These are phyloP conservation scores for Phytopythium mirpurense DNA, from an alignment of 352 stramenopile genomes.

Conservation along the genomic window DNA sequence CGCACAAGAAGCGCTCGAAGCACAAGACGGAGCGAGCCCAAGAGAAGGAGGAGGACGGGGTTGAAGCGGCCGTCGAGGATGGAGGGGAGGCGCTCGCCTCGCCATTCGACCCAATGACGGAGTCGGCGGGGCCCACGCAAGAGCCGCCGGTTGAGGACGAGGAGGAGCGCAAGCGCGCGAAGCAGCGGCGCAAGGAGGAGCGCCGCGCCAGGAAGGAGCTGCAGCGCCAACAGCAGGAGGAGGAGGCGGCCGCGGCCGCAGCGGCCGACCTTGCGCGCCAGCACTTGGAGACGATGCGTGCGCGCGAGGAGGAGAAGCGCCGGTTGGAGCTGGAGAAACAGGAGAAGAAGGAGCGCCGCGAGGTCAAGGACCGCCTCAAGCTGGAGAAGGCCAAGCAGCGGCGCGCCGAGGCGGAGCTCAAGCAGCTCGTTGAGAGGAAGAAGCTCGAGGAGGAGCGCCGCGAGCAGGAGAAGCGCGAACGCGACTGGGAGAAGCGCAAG, in stretches of 20 bases:
- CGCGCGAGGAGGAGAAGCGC: constrained; percentile 32
- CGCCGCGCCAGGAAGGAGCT: constrained; percentile 30
- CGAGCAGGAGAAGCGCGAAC: constrained; percentile 29
- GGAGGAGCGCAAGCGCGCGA: constrained; percentile 21
- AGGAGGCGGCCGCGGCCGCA: constrained; percentile 22
- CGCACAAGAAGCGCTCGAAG: constrained; percentile 27
- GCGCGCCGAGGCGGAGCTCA: constrained; percentile 29
- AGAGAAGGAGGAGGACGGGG: constrained; percentile 1
- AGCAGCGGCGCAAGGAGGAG: constrained; percentile 34
- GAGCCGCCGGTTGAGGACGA: too few relatives aligned
- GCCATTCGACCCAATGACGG: not conserved
- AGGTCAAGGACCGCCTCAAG: constrained; percentile 36
- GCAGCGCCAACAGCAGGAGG: constrained; percentile 32
- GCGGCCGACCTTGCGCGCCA: constrained; percentile 31
- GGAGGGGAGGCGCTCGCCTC: not conserved
- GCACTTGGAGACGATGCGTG: constrained; percentile 32
- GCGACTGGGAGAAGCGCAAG: constrained; percentile 43
- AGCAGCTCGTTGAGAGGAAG: constrained; percentile 31
- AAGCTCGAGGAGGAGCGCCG: constrained; percentile 34
- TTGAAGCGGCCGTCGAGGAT: constrained; percentile 13
- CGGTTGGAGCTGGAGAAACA: constrained; percentile 33
- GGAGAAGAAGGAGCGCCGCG: constrained; percentile 31
- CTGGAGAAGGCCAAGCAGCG: constrained; percentile 31
- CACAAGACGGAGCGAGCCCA: constrained; percentile 14
- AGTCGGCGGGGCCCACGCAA: not conserved